Conservation (phyloP, 768 basidiomycete genomes). For the Naganishia onofrii region DNA sequence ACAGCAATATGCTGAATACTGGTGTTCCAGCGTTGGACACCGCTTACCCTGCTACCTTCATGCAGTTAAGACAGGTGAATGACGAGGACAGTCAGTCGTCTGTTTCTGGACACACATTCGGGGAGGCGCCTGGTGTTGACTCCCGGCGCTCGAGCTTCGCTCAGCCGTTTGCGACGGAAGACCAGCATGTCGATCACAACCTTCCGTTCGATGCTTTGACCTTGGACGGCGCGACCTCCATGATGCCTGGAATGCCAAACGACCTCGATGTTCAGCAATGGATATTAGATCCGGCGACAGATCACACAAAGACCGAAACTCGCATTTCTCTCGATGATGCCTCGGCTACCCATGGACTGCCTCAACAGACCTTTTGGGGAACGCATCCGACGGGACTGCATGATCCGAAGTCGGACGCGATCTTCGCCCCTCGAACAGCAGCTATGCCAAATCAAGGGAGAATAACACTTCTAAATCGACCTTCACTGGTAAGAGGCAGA, state of each 20-base stretch:
- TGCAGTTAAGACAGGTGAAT: constrained; percentile 3
- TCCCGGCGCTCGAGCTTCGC: constrained; percentile 16
- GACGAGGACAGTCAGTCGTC: constrained; percentile 14
- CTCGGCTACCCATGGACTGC: background rate
- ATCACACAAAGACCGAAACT: background rate
- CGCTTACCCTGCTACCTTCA: background rate
- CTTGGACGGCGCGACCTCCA: background rate
- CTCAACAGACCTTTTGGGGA: background rate
- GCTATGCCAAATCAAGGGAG: background rate
- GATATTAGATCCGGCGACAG: background rate
- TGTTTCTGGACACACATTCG: constrained; percentile 2
- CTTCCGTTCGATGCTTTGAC: constrained; percentile 9
- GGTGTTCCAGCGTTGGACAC: background rate
- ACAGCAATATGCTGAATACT: background rate
- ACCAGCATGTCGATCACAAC: background rate
- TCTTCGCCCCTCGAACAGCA: background rate
- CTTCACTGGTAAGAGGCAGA: constrained; percentile 5
- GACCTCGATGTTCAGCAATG: constrained; percentile 8
- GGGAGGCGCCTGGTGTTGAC: background rate
- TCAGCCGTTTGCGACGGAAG: background rate
- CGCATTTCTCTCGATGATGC: background rate
- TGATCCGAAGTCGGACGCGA: background rate
- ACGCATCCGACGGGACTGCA: background rate
- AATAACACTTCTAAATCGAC: background rate
- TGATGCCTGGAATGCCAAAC: background rate